A percentile compares a stretch with the other conserved stretches of the same genome.
phyloP scores from a whole-genome alignment of 768 basidiomycete species.

The Candolleomyces efflorescens region DNA sequence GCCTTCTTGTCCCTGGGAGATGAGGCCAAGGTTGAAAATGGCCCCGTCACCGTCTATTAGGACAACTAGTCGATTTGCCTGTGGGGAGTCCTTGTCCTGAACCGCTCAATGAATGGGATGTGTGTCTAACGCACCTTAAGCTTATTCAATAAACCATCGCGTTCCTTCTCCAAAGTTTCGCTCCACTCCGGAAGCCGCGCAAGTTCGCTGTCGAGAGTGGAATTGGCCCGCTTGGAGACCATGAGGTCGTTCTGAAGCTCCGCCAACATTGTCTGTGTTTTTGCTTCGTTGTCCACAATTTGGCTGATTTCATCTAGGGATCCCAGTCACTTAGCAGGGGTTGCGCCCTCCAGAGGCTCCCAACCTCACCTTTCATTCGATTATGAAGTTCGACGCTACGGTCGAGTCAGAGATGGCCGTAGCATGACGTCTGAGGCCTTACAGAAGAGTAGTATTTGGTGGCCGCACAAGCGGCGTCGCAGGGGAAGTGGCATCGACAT shows the following conservation, averaged over 20 bases:
- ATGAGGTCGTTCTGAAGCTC: constrained; percentile 36
- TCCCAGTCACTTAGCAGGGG: background rate
- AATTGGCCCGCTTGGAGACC: constrained; percentile 39
- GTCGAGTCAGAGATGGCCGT: no score
- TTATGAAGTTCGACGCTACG: background rate
- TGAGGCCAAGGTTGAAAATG: constrained; percentile 53
- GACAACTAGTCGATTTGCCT: constrained; percentile 42
- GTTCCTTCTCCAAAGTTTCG: constrained; percentile 29
- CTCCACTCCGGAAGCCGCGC: constrained; percentile 14
- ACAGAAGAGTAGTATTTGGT: no score
- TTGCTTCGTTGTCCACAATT: constrained; percentile 29
- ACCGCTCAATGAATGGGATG: no score
- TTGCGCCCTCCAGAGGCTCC: background rate
- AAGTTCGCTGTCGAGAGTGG: constrained; percentile 31
- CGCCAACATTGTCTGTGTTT: constrained; percentile 25
- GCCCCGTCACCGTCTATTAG: constrained; percentile 65
- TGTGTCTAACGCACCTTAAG: constrained; percentile 33
- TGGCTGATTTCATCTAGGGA: constrained; percentile 33
- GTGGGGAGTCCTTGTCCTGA: background rate
- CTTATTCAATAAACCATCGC: constrained; percentile 31
- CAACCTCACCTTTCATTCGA: background rate
- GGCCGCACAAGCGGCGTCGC: no score
- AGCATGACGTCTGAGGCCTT: no score
- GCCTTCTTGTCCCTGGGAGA: constrained; percentile 51
- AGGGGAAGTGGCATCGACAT: no score